phyloP scores from a whole-genome alignment of 2,329 filamentous ascomycete genomes.

The Aspergillus cejpii region DNA sequence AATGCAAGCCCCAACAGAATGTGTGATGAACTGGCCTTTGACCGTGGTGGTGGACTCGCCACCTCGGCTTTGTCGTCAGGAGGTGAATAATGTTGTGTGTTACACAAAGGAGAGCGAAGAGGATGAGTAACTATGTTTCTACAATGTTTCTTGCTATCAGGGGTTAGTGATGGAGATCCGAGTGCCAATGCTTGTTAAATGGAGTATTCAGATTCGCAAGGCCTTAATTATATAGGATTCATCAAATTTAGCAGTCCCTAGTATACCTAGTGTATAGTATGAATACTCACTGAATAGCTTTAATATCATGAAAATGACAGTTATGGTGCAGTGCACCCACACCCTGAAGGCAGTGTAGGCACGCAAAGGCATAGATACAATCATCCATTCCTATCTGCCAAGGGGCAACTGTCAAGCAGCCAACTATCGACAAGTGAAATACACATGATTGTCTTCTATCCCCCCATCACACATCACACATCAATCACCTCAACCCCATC shows the following conservation, averaged over 20 bases:
- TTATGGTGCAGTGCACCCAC: too few species aligned
- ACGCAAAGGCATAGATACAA: too few species aligned
- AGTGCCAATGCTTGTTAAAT: too few species aligned
- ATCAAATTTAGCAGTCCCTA: too few species aligned
- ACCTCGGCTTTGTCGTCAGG: background rate
- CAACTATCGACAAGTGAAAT: background rate
- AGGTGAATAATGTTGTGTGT: background rate
- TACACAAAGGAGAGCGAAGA: background rate
- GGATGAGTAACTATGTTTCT: background rate
- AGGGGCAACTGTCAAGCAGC: background rate
- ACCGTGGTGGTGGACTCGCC: background rate
- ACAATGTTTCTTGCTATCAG: background rate
- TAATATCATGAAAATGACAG: too few species aligned
- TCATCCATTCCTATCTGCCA: background rate
- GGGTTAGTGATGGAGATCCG: too few species aligned
- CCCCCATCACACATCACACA: background rate
- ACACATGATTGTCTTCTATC: background rate
- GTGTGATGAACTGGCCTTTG: background rate
- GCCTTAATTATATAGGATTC: too few species aligned
- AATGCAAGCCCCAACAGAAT: background rate
- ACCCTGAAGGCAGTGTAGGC: background rate
- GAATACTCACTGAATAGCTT: too few species aligned
- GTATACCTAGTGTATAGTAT: too few species aligned
- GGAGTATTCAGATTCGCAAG: too few species aligned
- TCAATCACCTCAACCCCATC: too few species aligned